Percentiles rank a stretch among this genome's conserved stretches.
Conservation (phyloP, 2,329 filamentous ascomycete species). For the Paracorniculantispora psalliotae region DNA sequence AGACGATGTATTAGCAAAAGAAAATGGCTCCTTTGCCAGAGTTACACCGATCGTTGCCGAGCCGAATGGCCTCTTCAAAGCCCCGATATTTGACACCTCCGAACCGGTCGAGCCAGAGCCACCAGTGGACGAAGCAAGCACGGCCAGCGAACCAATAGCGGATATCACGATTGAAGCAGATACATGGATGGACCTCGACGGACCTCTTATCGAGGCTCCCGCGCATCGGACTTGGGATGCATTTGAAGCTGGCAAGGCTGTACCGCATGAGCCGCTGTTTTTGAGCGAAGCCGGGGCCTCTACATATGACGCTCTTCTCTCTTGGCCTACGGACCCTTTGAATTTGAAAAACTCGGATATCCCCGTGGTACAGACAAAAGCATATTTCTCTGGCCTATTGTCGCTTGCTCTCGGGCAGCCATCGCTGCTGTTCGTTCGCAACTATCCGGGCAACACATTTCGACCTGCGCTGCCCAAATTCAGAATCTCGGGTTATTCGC, state of each 20-base stretch:
- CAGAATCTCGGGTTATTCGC: conserved; percentile 53
- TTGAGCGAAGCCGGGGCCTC: conserved; percentile 63
- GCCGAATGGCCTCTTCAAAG: conserved; percentile 38
- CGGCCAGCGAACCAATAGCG: conserved; percentile 18
- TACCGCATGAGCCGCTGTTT: conserved; percentile 43
- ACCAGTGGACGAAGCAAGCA: conserved; percentile 13
- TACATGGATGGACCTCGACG: conserved; percentile 43
- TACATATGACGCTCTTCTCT: conserved; percentile 60
- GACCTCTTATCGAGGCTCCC: conserved; percentile 26
- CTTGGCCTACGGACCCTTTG: conserved; percentile 35
- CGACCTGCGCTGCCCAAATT: conserved; percentile 39
- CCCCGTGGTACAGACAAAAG: conserved; percentile 41
- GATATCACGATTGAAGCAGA: conserved; percentile 23
- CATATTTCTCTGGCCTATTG: conserved; percentile 55
- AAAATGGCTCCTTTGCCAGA: neutral
- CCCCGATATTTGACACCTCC: conserved; percentile 22
- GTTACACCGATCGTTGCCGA: conserved; percentile 6
- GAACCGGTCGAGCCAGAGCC: conserved; percentile 6
- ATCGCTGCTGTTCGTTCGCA: conserved; percentile 65
- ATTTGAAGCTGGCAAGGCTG: conserved; percentile 45
- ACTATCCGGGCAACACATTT: conserved; percentile 49
- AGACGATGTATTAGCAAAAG: neutral
- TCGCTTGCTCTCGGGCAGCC: conserved; percentile 65
- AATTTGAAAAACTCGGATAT: conserved; percentile 33
- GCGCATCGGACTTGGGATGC: conserved; percentile 64